These are phyloP conservation scores for Candida germanica DNA, from an alignment of 805 yeast species.

Conservation along the genomic window DNA sequence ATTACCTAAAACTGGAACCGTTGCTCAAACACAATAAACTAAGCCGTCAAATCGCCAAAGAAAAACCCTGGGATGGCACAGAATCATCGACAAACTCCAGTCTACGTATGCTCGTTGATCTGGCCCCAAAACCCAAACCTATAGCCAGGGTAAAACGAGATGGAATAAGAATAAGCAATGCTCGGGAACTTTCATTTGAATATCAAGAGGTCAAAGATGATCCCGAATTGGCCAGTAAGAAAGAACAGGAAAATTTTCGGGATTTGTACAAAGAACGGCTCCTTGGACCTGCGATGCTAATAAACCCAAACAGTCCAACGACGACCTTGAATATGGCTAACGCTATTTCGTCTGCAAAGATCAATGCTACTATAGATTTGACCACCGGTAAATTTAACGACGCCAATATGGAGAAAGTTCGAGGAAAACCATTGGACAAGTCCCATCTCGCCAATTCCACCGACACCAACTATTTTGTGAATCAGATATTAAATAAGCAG, in stretches of 20 bases:
- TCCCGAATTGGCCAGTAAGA: conserved; percentile 23
- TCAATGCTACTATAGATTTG: conserved; percentile 63
- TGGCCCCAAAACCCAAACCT: conserved; percentile 21
- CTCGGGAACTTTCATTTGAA: conserved; percentile 65
- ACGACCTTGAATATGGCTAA: conserved; percentile 51
- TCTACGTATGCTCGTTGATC: conserved; percentile 32
- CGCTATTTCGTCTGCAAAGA: conserved; percentile 70
- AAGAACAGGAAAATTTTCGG: conserved; percentile 48
- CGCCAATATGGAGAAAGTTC: conserved; percentile 38
- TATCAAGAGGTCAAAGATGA: conserved; percentile 40
- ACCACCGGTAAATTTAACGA: conserved; percentile 67
- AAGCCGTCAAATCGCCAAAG: conserved; percentile 24
- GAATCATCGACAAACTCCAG: conserved; percentile 25
- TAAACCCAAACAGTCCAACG: conserved; percentile 38
- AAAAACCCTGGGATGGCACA: conserved; percentile 32
- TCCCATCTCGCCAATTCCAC: conserved; percentile 60
- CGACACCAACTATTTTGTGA: conserved; percentile 67
- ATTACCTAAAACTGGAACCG: conserved; percentile 30
- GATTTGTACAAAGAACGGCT: conserved; percentile 64
- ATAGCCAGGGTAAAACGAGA: conserved; percentile 14
- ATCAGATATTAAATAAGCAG: conserved; percentile 70
- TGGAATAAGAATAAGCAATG: conserved; percentile 43
- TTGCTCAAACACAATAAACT: conserved; percentile 26
- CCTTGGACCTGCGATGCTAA: conserved; percentile 52
- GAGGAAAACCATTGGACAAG: conserved; percentile 61